Percentiles rank a stretch among this genome's conserved stretches.
phyloP scores from a whole-genome alignment of 2,329 filamentous ascomycete genomes.

The Huntiella savannae region DNA sequence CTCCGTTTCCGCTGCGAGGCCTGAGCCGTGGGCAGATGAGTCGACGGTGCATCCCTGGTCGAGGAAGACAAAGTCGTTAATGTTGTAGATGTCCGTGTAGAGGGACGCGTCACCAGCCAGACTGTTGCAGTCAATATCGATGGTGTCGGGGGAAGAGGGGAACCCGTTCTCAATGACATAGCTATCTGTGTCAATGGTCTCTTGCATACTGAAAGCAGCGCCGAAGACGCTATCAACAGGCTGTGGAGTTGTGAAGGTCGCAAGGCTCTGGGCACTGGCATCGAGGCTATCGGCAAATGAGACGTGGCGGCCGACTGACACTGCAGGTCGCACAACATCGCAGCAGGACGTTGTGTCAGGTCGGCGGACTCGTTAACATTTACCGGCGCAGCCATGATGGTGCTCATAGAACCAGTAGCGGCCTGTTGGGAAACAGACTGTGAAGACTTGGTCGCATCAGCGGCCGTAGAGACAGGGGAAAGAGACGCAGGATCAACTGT shows the following conservation, averaged over 20 bases:
- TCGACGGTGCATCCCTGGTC: slow-evolving; percentile 28
- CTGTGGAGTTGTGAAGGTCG: slow-evolving; percentile 34
- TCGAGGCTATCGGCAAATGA: slow-evolving; percentile 17
- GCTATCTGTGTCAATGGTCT: slow-evolving; percentile 53
- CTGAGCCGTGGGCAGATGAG: slow-evolving; percentile 27
- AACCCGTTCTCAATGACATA: slow-evolving; percentile 58
- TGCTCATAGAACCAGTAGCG: slow-evolving; percentile 11
- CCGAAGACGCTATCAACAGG: slow-evolving; percentile 47
- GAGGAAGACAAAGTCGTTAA: slow-evolving; percentile 33
- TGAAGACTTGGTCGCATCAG: slow-evolving; percentile 19
- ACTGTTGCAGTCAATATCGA: slow-evolving; percentile 49
- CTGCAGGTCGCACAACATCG: slow-evolving; percentile 99
- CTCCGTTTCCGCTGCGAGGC: slow-evolving; percentile 33
- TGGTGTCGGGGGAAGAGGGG: slow-evolving; percentile 52
- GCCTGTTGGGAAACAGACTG: slow-evolving; percentile 14
- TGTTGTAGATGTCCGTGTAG: slow-evolving; percentile 30
- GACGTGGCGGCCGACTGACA: slow-evolving; percentile 71
- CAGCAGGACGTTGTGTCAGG: slow-evolving; percentile 99
- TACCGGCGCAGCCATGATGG: slow-evolving; percentile 4
- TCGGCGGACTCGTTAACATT: slow-evolving; percentile 42
- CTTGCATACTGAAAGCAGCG: slow-evolving; percentile 49
- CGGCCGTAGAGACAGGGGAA: slow-evolving; percentile 35
- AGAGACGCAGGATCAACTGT: slow-evolving; percentile 44
- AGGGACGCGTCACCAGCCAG: slow-evolving; percentile 39
- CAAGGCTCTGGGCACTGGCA: slow-evolving; percentile 1